A percentile compares a stretch with the other conserved stretches of the same genome.
These are phyloP conservation scores for Lipomyces kockii DNA, from an alignment of 805 yeast genomes.

Conservation along the genomic window DNA sequence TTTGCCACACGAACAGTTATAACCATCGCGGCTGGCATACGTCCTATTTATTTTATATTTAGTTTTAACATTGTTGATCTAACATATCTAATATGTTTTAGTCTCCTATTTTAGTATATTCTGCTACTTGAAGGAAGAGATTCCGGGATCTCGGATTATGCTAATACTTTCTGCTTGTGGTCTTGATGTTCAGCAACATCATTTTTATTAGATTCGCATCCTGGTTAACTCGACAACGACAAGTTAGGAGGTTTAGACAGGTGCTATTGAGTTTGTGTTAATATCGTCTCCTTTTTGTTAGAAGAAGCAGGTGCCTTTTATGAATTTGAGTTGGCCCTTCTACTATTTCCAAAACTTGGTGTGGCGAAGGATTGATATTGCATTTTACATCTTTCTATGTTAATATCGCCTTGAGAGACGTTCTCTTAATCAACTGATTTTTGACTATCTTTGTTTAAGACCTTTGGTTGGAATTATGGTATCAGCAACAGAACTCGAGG, in stretches of 20 bases:
- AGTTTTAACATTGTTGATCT: background rate
- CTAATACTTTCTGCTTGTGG: background rate
- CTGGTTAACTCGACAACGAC: background rate
- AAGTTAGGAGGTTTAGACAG: background rate
- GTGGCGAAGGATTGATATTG: background rate
- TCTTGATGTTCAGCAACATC: background rate
- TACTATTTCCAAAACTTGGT: background rate
- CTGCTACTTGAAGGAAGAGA: background rate
- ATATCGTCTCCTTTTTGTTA: background rate
- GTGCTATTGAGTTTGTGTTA: background rate
- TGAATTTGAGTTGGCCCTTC: background rate
- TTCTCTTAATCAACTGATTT: background rate
- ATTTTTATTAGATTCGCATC: background rate
- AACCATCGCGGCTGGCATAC: background rate
- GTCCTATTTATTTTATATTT: background rate
- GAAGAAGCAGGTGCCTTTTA: background rate
- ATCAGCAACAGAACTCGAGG: slow-evolving; percentile 40
- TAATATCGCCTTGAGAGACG: background rate
- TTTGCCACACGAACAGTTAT: background rate
- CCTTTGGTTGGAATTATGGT: slow-evolving; percentile 13
- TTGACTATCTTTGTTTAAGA: background rate
- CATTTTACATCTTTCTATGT: background rate
- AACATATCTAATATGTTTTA: background rate
- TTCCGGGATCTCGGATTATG: background rate
- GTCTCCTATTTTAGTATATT: background rate